These are phyloP conservation scores for Hymenoscyphus scutula DNA, from an alignment of 2,329 filamentous ascomycete species.

Conservation along the genomic window DNA sequence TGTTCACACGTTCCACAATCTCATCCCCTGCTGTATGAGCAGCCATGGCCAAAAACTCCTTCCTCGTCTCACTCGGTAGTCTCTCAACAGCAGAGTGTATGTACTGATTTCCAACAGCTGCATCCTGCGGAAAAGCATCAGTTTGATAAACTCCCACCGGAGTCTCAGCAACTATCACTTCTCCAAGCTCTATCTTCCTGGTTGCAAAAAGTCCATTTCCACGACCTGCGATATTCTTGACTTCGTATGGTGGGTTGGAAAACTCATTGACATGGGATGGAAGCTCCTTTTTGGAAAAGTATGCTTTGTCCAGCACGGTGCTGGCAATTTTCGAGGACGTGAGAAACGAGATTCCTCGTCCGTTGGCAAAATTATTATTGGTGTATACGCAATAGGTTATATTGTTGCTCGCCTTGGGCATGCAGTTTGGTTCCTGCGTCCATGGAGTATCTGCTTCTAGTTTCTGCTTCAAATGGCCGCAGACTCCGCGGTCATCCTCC, in stretches of 20 bases:
- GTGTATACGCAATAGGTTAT: background rate
- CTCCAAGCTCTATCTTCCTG: background rate
- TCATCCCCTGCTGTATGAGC: background rate
- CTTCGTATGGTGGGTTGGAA: background rate
- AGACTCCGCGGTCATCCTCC: background rate
- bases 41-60: background rate
- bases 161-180: background rate
- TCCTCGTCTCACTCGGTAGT: background rate
- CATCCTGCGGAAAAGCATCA: background rate
- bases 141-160: background rate
- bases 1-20: background rate
- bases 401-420: background rate
- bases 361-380: background rate
- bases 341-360: background rate
- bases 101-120: background rate
- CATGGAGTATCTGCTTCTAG: background rate
- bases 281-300: background rate
- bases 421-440: background rate
- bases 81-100: background rate
- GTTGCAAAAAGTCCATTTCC: slow-evolving; percentile 1
- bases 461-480: background rate
- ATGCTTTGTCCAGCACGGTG: background rate
- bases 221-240: background rate
- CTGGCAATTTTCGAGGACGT: background rate
- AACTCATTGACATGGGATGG: background rate